Base-by-base conservation (phyloP, 495 filamentous ascomycete genomes). In the Sabuloglossum arenarium region DNA sequence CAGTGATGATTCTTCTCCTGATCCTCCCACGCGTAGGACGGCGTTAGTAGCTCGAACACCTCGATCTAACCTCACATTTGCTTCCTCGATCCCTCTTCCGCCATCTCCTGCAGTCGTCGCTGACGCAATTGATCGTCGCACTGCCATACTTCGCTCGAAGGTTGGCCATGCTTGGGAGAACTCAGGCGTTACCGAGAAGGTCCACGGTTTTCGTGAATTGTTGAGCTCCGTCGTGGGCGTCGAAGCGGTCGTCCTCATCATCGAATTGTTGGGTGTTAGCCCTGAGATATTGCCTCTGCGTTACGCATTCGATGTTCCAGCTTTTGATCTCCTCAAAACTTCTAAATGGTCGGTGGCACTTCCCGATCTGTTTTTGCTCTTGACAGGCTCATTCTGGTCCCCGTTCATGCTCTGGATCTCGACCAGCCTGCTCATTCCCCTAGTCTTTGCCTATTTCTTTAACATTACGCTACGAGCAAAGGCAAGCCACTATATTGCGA, bases 61-160 rank as follows among this genome's bases (percentile, higher is more conserved):
- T 4, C 73, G 65, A 37, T 70, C 75, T 60, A 73, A 75, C 8
- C 73, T 78, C 56, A 65, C 72, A 12, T 61, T 73, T 68, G 73
- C 77, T 19, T 65, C 68, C 45, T 72, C 69, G 58, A 68, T 80
- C 56, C 72, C 77, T 6, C 72, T 95, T 31, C 90, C 91, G 3
- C 81, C 88, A 0, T 91, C 88, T 0, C 90, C 90, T 0, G 81
- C 86, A 21, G 76, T 85, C 50, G 80, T 97, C 50, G 85, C 82
- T n/a, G 76, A 87, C 59, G 79, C 75, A 34, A 86, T 94, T 60
- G 89, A 96, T 65, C 77, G 76, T 59, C 74, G 79, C 59, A 85
- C 86, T 1, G 66, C 78, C 23, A 77, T 72, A 29, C 67, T 90
- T 49, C 78, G 80, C 64, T 70, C 68, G 50, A 68, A 67, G 54